Base-by-base conservation (phyloP, 108 stramenopile species). In the Stephanodiscus minutulus region DNA sequence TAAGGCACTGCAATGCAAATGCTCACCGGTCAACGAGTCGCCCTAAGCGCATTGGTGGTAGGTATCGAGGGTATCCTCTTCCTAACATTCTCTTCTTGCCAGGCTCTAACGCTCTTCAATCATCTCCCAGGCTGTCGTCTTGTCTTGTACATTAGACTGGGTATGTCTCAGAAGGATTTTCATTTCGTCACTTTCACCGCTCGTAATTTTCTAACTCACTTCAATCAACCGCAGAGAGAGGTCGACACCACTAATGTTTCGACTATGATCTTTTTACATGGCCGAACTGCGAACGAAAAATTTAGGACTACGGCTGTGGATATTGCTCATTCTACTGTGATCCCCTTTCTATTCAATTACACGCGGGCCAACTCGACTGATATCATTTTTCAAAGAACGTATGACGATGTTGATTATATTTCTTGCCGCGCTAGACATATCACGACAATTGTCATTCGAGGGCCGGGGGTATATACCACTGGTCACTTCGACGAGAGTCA, bases 1-100 rank as follows among this genome's bases (percentile, higher is more conserved):
- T 18, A 39, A 35, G 89, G 89, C 64, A 84, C 79, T 60, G 90
- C 87, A 49, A 94, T 91, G 93, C 82, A 87, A 41, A 83, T 86
- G 57, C 52, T 89, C 15, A 90, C 90, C 0, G 90, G 88, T 29
- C 86, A 89, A 64, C 79, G 90, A 0, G 93, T 94, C 1, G 93
- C 88, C 13, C 49, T 89, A 15, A 88, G 87, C 7, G 83, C 84
- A 43, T 71, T 92, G 48, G 5, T 90, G 41, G 74, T 72, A 64
- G 17, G 64, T 64, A 4, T 28, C 17, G 21, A 17, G 7, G 46
- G 2, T 28, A 17, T n/a, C 28, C 9, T n/a, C n/a, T 18, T 0
- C 7, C 20, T 29, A n/a, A 11, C 17, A 43, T 28, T 8, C 11
- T n/a, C 20, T 60, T 4, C 6, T 60, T 2, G 36, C 59, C 36